Percentiles rank a stretch among this genome's conserved stretches.
Evolutionary conservation across 1,284 basidiomycete genomes (phyloP).

Genomic region (Polyporus tsugae): DNA sequence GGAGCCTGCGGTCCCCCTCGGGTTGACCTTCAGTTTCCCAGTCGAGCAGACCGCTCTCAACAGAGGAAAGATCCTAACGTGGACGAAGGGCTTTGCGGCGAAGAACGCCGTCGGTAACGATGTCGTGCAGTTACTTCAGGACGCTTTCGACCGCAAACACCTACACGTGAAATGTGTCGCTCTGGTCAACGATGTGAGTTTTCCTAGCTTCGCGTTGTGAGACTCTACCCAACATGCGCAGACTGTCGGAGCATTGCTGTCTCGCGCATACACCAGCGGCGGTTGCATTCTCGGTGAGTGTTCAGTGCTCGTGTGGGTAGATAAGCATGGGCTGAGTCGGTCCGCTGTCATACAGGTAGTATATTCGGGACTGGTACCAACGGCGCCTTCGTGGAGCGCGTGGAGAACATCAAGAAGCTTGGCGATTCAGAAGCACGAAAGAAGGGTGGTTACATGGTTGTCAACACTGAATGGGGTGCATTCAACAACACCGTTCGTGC

Average conservation of each 20-base stretch:
- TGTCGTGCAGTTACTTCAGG: conserved; percentile 91
- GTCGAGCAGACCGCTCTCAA: conserved; percentile 96
- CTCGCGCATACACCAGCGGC: conserved; percentile 90
- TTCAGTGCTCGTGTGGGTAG: not conserved
- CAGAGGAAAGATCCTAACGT: conserved; percentile 89
- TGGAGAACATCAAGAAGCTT: conserved; percentile 87
- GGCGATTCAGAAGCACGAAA: conserved; percentile 65
- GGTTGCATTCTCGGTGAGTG: conserved; percentile 81
- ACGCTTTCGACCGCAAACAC: conserved; percentile 93
- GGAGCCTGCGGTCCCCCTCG: conserved; percentile 67
- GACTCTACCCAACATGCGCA: conserved; percentile 41
- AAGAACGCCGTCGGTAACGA: conserved; percentile 94
- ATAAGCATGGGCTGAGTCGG: not conserved
- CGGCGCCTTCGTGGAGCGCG: conserved; percentile 93
- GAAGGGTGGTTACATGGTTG: conserved; percentile 85
- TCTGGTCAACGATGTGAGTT: conserved; percentile 89
- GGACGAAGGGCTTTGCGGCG: conserved; percentile 97
- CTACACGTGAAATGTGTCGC: conserved; percentile 95
- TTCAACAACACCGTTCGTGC: conserved; percentile 86
- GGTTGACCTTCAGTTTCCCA: conserved; percentile 96
- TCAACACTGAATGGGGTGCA: conserved; percentile 98
- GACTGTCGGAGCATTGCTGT: conserved; percentile 95
- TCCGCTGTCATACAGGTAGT: conserved; percentile 47
- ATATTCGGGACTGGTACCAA: conserved; percentile 99
- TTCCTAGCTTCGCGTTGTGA: not conserved